phyloP scores from a whole-genome alignment of 352 stramenopile species.

The Pythium biforme region DNA sequence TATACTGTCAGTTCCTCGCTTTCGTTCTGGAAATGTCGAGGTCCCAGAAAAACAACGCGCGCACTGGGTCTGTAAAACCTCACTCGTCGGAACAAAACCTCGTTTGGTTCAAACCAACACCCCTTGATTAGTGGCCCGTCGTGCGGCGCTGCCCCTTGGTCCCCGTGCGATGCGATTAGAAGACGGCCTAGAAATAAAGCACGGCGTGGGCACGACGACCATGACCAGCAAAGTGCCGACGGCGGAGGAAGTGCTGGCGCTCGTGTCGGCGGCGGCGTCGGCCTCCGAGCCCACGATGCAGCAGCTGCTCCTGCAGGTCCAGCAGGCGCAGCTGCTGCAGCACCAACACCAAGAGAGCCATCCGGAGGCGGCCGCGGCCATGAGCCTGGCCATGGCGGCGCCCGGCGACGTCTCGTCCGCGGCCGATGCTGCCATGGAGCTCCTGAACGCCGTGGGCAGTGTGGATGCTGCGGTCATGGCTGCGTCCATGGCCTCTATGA shows the following conservation, averaged over 20 bases:
- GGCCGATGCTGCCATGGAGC: slow-evolving; percentile 18
- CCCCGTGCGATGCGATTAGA: slow-evolving; percentile 24
- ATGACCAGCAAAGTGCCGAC: slow-evolving; percentile 49
- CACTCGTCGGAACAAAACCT: no score
- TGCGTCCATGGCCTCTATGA: slow-evolving; percentile 1
- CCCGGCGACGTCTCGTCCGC: slow-evolving; percentile 13
- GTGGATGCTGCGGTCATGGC: slow-evolving; percentile 6
- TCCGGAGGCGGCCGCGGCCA: slow-evolving; percentile 7
- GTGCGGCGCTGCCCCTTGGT: no score
- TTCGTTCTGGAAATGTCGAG: not conserved
- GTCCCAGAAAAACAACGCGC: not conserved
- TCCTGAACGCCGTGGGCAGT: slow-evolving; percentile 17
- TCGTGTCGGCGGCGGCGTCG: slow-evolving; percentile 39
- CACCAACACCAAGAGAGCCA: slow-evolving; percentile 4
- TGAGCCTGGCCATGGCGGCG: slow-evolving; percentile 2
- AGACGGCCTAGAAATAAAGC: slow-evolving; percentile 40
- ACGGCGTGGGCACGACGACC: not conserved
- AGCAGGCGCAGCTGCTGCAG: slow-evolving; percentile 40
- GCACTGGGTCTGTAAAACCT: not conserved
- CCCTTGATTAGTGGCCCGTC: slow-evolving; percentile 18
- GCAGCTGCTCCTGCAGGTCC: slow-evolving; percentile 59
- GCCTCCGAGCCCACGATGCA: slow-evolving; percentile 46
- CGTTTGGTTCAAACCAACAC: not conserved
- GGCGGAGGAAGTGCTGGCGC: slow-evolving; percentile 55
- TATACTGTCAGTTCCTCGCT: not conserved